These are phyloP conservation scores for Cynanchum wilfordii DNA, from an alignment of 257 asterid species.

Conservation along the genomic window DNA sequence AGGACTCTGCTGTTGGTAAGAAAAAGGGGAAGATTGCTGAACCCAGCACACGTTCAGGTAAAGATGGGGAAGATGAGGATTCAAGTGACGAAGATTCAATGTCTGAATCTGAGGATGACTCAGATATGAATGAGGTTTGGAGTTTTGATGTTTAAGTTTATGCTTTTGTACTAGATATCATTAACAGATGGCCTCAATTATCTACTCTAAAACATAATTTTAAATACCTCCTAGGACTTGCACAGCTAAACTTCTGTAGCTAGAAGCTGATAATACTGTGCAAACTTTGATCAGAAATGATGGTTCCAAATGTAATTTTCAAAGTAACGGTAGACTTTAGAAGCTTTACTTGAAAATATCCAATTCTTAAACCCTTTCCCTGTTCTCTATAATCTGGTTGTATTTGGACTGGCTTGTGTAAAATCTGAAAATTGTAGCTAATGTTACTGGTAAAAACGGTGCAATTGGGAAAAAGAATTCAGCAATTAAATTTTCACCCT, in stretches of 20 bases:
- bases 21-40: slow-evolving; percentile 59
- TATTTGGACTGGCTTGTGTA: neutral
- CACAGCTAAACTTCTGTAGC: neutral
- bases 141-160: no score
- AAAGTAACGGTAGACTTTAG: neutral
- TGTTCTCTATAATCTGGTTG: neutral
- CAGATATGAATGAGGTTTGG: slow-evolving; percentile 21
- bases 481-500: neutral
- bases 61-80: slow-evolving; percentile 47
- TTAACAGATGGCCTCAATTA: no score
- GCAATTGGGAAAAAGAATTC: neutral
- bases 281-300: neutral
- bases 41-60: slow-evolving; percentile 29
- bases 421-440: neutral
- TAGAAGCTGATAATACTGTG: neutral
- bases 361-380: neutral
- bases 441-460: neutral
- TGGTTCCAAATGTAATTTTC: no score
- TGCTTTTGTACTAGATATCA: neutral
- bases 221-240: neutral
- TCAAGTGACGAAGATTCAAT: slow-evolving; percentile 24
- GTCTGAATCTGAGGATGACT: slow-evolving; percentile 21
- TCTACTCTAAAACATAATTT: no score
- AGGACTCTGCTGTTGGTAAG: slow-evolving; percentile 44
- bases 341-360: neutral